These are phyloP conservation scores for Pythium scleroteichum DNA, from an alignment of 352 stramenopile species.

Conservation along the genomic window DNA sequence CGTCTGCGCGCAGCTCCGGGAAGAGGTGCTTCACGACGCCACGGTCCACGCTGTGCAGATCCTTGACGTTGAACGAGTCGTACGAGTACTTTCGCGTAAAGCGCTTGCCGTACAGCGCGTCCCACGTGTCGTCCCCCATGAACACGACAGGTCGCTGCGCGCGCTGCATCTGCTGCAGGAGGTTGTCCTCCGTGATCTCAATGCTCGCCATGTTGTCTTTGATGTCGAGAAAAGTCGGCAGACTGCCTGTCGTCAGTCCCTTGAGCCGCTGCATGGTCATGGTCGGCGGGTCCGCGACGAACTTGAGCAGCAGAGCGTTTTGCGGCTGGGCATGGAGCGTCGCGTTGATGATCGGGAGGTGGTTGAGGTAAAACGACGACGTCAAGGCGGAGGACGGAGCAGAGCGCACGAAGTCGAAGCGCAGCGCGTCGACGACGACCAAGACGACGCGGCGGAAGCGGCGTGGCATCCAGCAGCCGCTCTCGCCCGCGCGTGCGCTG, in stretches of 20 bases:
- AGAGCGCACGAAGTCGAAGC: constrained; percentile 93
- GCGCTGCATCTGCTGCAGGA: constrained; percentile 87
- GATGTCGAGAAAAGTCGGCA: constrained; percentile 98
- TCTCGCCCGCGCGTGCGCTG: constrained; percentile 4
- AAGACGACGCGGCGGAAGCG: constrained; percentile 89
- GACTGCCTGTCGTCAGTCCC: constrained; percentile 95
- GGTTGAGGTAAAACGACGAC: constrained; percentile 77
- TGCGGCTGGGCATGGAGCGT: constrained; percentile 50
- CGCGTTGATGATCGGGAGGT: constrained; percentile 79
- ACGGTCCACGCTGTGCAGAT: constrained; percentile 98
- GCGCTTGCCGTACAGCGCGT: constrained; percentile 89
- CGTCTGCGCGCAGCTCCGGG: constrained; percentile 47
- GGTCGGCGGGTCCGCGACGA: constrained; percentile 97
- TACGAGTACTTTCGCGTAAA: constrained; percentile 94
- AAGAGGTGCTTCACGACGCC: constrained; percentile 83
- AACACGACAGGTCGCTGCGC: constrained; percentile 85
- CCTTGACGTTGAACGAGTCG: constrained; percentile 98
- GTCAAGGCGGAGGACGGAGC: neutral
- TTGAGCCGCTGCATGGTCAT: constrained; percentile 99
- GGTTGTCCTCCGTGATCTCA: constrained; percentile 96
- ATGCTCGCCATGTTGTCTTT: constrained; percentile 91
- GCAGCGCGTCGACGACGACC: constrained; percentile 95
- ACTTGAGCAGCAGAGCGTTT: constrained; percentile 88
- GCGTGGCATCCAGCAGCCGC: constrained; percentile 70
- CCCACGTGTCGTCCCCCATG: constrained; percentile 99